These are phyloP conservation scores for Sphaerostilbella broomeana DNA, from an alignment of 2,329 filamentous ascomycete genomes.

Conservation along the genomic window DNA sequence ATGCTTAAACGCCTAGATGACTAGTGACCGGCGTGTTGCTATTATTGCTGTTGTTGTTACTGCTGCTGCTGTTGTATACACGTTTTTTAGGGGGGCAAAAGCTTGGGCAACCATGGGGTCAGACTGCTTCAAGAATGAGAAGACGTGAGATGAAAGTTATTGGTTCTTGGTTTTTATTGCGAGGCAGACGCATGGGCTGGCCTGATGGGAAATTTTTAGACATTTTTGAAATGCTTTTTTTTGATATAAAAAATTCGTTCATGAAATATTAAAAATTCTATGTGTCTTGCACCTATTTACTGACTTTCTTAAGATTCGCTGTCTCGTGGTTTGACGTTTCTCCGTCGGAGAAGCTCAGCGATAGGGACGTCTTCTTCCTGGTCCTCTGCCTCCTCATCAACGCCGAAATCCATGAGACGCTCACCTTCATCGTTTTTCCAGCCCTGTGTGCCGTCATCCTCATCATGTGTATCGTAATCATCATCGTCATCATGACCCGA, in stretches of 20 bases:
- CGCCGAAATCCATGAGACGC: slow-evolving; percentile 66
- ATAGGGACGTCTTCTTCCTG: slow-evolving; percentile 59
- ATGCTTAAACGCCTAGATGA: slow-evolving; percentile 9
- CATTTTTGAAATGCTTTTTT: slow-evolving; percentile 2
- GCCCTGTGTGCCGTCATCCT: slow-evolving; percentile 32
- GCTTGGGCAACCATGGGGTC: slow-evolving; percentile 8
- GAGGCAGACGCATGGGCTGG: slow-evolving; percentile 2
- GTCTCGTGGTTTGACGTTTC: slow-evolving; percentile 30
- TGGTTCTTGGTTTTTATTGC: no score
- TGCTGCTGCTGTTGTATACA: slow-evolving; percentile 12
- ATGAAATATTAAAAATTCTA: neutral
- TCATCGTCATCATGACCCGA: slow-evolving; percentile 41
- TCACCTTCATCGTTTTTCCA: slow-evolving; percentile 77
- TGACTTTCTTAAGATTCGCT: slow-evolving; percentile 13
- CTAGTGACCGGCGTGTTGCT: slow-evolving; percentile 1
- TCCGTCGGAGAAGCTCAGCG: slow-evolving; percentile 56
- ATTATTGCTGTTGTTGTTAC: no score
- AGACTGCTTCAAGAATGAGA: slow-evolving; percentile 1
- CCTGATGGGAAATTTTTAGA: slow-evolving; percentile 3
- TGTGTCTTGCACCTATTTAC: slow-evolving; percentile 14
- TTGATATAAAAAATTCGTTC: slow-evolving; percentile 4
- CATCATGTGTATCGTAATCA: slow-evolving; percentile 48
- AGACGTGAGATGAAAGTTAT: no score
- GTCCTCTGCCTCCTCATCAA: slow-evolving; percentile 65
- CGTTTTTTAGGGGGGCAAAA: neutral